Percentiles rank a stretch among this genome's conserved stretches.
These are phyloP conservation scores for Tulasnella sp. DNA, from an alignment of 768 basidiomycete genomes.

Conservation along the genomic window DNA sequence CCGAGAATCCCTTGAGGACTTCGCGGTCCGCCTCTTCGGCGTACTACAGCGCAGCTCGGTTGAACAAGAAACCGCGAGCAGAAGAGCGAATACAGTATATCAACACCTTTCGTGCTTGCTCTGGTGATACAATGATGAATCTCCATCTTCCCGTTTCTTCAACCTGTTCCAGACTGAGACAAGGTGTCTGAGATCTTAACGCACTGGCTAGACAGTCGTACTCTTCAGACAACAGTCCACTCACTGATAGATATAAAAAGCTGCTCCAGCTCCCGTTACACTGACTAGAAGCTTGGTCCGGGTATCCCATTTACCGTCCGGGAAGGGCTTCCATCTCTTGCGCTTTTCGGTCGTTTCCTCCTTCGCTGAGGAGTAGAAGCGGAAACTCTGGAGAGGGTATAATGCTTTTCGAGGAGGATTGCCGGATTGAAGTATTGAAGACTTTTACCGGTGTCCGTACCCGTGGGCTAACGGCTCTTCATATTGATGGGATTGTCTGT, in stretches of 20 bases:
- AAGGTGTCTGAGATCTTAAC: not conserved
- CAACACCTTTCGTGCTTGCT: constrained; percentile 42
- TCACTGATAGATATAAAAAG: constrained; percentile 12
- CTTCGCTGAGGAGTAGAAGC: not conserved
- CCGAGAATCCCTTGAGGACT: constrained; percentile 40
- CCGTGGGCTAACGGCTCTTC: not conserved
- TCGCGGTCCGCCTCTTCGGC: constrained; percentile 32
- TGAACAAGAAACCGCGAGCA: not conserved
- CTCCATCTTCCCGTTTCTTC: constrained; percentile 80
- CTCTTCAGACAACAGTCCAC: not conserved
- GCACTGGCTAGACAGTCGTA: not conserved
- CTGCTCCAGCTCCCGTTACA: not conserved
- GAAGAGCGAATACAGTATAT: not conserved
- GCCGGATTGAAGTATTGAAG: not conserved
- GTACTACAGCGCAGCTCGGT: constrained; percentile 27
- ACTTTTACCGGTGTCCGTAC: not conserved
- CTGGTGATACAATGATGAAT: constrained; percentile 67
- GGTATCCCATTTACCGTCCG: constrained; percentile 5
- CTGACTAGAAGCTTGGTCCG: constrained; percentile 3
- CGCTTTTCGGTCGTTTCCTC: not conserved
- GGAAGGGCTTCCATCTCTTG: not conserved
- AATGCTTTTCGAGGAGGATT: not conserved
- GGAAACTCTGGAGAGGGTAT: not conserved
- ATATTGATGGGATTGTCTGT: not conserved
- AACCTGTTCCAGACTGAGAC: constrained; percentile 62